These are phyloP conservation scores for Kodamaea sp. DNA, from an alignment of 1,139 yeast species.

Conservation along the genomic window DNA sequence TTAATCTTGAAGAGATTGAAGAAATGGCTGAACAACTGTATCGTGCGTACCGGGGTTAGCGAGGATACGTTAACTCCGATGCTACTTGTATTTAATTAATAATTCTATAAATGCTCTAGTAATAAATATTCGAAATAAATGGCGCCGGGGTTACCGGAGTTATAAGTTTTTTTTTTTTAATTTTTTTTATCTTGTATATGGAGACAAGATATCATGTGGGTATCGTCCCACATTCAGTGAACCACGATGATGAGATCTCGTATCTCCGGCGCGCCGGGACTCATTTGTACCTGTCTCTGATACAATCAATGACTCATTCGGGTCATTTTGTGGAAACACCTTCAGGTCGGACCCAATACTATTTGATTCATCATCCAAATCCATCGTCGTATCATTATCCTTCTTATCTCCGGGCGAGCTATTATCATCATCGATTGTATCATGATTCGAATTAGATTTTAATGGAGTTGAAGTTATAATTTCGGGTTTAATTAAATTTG, in stretches of 20 bases:
- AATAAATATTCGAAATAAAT: constrained; percentile 1
- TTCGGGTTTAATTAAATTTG: neutral
- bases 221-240: constrained; percentile 17
- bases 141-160: neutral
- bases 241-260: constrained; percentile 9
- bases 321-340: no score
- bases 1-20: constrained; percentile 49
- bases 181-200: constrained; percentile 7
- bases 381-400: constrained; percentile 11
- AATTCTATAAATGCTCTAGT: neutral
- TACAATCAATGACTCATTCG: neutral
- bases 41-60: constrained; percentile 17
- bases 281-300: constrained; percentile 6
- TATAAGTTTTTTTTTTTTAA: no score
- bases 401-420: constrained; percentile 2
- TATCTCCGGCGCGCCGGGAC: constrained; percentile 1
- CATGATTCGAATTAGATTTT: constrained; percentile 6
- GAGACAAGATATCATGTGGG: constrained; percentile 19
- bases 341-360: neutral
- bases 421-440: constrained; percentile 10
- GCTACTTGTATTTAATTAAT: neutral
- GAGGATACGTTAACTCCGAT: constrained; percentile 3
- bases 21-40: constrained; percentile 53
- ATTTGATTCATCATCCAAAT: constrained; percentile 10
- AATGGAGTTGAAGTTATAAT: constrained; percentile 10